Conservation (phyloP, 768 basidiomycete genomes). For the Crassisporium funariophilum region DNA sequence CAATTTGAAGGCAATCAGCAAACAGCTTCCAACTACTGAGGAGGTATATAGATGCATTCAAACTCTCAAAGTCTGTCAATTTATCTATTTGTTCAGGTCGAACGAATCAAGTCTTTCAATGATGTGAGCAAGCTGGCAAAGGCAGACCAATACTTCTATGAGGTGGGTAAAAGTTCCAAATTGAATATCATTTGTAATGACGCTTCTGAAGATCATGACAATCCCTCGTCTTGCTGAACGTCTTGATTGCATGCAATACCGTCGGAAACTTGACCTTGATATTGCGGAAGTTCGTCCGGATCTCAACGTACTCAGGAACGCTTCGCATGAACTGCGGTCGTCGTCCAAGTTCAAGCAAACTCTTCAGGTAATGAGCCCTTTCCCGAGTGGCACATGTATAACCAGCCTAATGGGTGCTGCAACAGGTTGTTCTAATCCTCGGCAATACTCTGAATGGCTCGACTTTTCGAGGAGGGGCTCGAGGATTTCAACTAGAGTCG, state of each 20-base stretch:
- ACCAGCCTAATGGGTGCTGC: too few relatives aligned
- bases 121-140: slow-evolving; percentile 76
- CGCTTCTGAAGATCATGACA: slow-evolving; percentile 59
- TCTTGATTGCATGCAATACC: slow-evolving; percentile 81
- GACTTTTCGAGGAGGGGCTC: slow-evolving; percentile 81
- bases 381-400: too few relatives aligned
- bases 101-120: slow-evolving; percentile 67
- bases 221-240: slow-evolving; percentile 78
- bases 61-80: neutral
- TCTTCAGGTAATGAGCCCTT: slow-evolving; percentile 59
- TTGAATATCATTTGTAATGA: too few relatives aligned
- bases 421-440: slow-evolving; percentile 68
- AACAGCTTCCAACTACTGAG: slow-evolving; percentile 77
- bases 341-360: slow-evolving; percentile 70
- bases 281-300: slow-evolving; percentile 85
- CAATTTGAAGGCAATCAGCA: slow-evolving; percentile 71
- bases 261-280: slow-evolving; percentile 79
- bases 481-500: slow-evolving; percentile 83
- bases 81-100: slow-evolving; percentile 42
- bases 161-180: slow-evolving; percentile 61
- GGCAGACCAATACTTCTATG: slow-evolving; percentile 80
- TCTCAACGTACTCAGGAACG: slow-evolving; percentile 69
- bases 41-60: slow-evolving; percentile 63
- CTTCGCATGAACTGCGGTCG: slow-evolving; percentile 65
- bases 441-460: slow-evolving; percentile 86